Conservation (phyloP, 2,329 filamentous ascomycete genomes). For the Beauveria bassiana region DNA sequence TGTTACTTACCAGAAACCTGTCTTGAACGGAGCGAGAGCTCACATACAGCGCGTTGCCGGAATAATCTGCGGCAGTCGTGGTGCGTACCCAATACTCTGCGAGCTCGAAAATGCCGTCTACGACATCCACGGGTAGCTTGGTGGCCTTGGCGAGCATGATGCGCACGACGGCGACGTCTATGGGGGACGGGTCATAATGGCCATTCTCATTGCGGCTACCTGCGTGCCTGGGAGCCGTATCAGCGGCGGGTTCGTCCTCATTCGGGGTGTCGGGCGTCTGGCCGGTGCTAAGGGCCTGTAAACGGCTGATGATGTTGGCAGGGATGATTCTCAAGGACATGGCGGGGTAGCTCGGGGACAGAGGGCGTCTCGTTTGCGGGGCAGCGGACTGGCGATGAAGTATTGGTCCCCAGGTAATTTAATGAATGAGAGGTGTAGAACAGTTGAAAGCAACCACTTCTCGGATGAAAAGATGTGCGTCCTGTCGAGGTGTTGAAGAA, state of each 20-base stretch:
- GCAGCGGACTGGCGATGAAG: too few species aligned
- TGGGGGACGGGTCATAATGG: slow-evolving; percentile 28
- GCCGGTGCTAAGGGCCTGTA: not conserved
- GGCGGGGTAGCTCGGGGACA: not conserved
- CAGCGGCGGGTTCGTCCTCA: not conserved
- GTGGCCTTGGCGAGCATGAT: slow-evolving; percentile 36
- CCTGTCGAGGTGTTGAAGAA: not conserved
- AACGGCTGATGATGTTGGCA: slow-evolving; percentile 1
- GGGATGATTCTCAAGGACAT: slow-evolving; percentile 9
- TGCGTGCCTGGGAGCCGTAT: not conserved
- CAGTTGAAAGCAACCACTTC: too few species aligned
- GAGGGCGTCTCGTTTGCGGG: not conserved
- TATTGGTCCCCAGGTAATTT: too few species aligned
- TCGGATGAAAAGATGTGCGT: not conserved
- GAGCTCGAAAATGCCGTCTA: slow-evolving; percentile 48
- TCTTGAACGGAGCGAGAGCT: slow-evolving; percentile 11
- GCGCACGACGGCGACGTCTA: slow-evolving; percentile 44
- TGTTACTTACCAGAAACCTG: slow-evolving; percentile 25
- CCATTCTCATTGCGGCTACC: slow-evolving; percentile 9
- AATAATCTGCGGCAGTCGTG: slow-evolving; percentile 24
- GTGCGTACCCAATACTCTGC: slow-evolving; percentile 58
- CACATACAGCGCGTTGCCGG: slow-evolving; percentile 15
- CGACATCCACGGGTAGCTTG: slow-evolving; percentile 45
- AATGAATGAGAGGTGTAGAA: too few species aligned
- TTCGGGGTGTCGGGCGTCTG: not conserved